A percentile compares a stretch with the other conserved stretches of the same genome.
Conservation (phyloP, 2,329 filamentous ascomycete species). For the Penicillium verrucosum region DNA sequence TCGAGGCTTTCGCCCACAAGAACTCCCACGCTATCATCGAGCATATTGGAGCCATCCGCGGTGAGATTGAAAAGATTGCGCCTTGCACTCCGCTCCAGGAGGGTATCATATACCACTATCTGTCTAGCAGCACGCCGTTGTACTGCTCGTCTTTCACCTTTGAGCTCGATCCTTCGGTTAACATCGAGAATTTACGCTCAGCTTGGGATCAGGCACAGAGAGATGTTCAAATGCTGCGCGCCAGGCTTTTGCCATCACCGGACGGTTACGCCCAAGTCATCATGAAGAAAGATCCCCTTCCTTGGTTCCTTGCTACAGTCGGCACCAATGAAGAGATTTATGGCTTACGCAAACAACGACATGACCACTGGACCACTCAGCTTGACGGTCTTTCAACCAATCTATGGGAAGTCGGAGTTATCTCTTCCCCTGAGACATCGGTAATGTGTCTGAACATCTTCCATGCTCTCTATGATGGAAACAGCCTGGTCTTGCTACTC, state of each 20-base stretch:
- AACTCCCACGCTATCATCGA: constrained; percentile 54
- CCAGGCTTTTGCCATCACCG: constrained; percentile 66
- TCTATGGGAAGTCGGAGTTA: constrained; percentile 35
- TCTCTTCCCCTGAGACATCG: constrained; percentile 24
- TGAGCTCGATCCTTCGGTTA: constrained; percentile 46
- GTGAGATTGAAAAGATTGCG: constrained; percentile 66
- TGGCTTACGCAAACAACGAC: constrained; percentile 35
- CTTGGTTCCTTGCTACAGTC: constrained; percentile 45
- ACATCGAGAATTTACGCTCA: constrained; percentile 48
- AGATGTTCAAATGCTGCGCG: constrained; percentile 64
- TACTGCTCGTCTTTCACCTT: constrained; percentile 80
- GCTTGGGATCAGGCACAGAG: constrained; percentile 59
- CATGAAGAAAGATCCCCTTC: constrained; percentile 43
- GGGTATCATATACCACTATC: constrained; percentile 73
- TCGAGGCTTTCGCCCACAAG: constrained; percentile 63
- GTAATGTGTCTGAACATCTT: constrained; percentile 68
- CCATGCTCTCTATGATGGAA: constrained; percentile 84
- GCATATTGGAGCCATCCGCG: constrained; percentile 49
- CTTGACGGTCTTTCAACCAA: constrained; percentile 46
- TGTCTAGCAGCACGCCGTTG: constrained; percentile 54
- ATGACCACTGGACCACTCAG: constrained; percentile 51
- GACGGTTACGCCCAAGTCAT: constrained; percentile 77
- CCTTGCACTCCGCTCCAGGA: constrained; percentile 85
- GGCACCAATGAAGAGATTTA: constrained; percentile 32
- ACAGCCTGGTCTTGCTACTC: constrained; percentile 68